phyloP scores from a whole-genome alignment of 208 protist genomes.

The Zelonia costaricensis region DNA sequence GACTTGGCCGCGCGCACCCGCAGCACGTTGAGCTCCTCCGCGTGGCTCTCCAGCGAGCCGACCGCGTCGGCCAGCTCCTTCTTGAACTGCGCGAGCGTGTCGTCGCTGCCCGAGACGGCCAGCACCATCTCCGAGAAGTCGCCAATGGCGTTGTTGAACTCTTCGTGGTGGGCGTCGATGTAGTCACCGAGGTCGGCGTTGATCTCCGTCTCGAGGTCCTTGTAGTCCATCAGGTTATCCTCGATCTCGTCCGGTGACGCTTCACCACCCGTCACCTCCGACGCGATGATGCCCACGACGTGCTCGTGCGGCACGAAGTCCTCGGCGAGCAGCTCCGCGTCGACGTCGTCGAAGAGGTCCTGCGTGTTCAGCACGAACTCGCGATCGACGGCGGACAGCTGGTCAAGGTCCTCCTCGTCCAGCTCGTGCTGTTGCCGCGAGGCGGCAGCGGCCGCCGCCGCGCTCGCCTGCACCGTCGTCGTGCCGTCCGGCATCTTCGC shows the following conservation, averaged over 20 bases:
- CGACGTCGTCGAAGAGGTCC: slow-evolving; percentile 75
- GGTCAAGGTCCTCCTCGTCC: slow-evolving; percentile 46
- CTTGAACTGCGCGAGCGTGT: slow-evolving; percentile 75
- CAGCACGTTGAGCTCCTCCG: slow-evolving; percentile 70
- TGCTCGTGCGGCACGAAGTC: slow-evolving; percentile 81
- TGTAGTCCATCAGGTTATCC: slow-evolving; percentile 61
- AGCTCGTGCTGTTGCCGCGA: slow-evolving; percentile 33
- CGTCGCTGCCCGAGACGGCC: slow-evolving; percentile 77
- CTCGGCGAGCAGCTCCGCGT: slow-evolving; percentile 52
- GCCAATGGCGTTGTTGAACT: slow-evolving; percentile 80
- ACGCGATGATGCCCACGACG: slow-evolving; percentile 74
- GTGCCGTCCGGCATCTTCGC: slow-evolving; percentile 13
- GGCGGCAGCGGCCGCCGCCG: not conserved
- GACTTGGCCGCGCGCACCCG: slow-evolving; percentile 74
- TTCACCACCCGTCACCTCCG: slow-evolving; percentile 54
- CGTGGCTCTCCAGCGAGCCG: slow-evolving; percentile 63
- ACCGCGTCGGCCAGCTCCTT: slow-evolving; percentile 54
- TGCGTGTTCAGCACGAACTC: slow-evolving; percentile 68
- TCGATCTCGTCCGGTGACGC: slow-evolving; percentile 62
- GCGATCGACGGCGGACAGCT: slow-evolving; percentile 36
- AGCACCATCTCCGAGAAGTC: slow-evolving; percentile 88
- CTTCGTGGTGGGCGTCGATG: slow-evolving; percentile 77
- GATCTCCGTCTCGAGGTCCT: slow-evolving; percentile 64
- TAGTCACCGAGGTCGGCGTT: slow-evolving; percentile 64
- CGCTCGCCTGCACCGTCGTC: not conserved